Percentiles rank a stretch among this genome's conserved stretches.
Evolutionary conservation across 768 basidiomycete species (phyloP).

Genomic region (Coprinopsis sp.): DNA sequence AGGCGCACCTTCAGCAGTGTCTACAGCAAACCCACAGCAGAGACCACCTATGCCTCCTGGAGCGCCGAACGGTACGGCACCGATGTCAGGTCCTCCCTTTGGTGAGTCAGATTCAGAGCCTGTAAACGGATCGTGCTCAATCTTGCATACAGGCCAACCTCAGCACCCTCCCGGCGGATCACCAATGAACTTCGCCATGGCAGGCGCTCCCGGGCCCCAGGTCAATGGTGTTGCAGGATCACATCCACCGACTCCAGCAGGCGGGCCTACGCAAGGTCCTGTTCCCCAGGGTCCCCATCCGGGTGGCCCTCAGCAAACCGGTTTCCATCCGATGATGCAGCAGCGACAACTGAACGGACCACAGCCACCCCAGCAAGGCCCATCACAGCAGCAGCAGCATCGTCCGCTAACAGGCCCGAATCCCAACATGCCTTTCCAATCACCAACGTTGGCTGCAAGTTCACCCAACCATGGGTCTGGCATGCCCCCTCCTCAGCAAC

Average conservation of each 20-base stretch:
- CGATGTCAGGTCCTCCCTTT: conserved; percentile 2
- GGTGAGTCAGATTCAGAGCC: conserved; percentile 1
- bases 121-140: not conserved
- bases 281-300: conserved; percentile 7
- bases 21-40: conserved; percentile 9
- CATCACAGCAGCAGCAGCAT: conserved; percentile 13
- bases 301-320: conserved; percentile 12
- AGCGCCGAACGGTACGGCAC: conserved; percentile 15
- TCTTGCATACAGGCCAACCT: not conserved
- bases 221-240: conserved; percentile 8
- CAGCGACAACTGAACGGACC: conserved; percentile 13
- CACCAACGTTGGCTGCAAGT: conserved; percentile 55
- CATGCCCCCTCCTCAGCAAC: conserved; percentile 13
- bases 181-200: conserved; percentile 10
- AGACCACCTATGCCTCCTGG: conserved; percentile 12
- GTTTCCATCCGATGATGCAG: conserved; percentile 16
- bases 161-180: conserved; percentile 4
- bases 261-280: conserved; percentile 9
- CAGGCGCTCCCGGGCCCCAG: conserved; percentile 8
- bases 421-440: conserved; percentile 45
- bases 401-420: conserved; percentile 11
- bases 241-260: conserved; percentile 9
- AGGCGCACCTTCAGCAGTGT: conserved; percentile 1
- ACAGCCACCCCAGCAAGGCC: conserved; percentile 11
- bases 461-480: conserved; percentile 35